These are phyloP conservation scores for Powellomyces hirtus DNA, from an alignment of 192 early-diverging fungal species.

Conservation along the genomic window DNA sequence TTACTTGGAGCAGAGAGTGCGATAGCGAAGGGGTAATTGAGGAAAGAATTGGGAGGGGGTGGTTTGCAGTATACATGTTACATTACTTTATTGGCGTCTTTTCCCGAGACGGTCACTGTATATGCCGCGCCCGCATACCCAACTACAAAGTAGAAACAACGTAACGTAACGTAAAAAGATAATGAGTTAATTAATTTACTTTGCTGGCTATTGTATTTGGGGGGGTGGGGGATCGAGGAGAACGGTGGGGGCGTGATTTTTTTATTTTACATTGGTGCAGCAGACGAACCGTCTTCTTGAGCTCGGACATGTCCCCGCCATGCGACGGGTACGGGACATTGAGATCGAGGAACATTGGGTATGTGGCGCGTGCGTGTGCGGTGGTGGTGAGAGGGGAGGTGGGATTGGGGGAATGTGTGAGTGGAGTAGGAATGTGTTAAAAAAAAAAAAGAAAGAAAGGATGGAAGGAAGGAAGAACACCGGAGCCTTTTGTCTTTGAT, in stretches of 20 bases:
- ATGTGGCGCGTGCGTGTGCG: too few relatives aligned
- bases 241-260: neutral
- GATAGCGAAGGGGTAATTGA: too few relatives aligned
- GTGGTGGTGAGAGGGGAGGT: too few relatives aligned
- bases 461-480: too few relatives aligned
- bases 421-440: too few relatives aligned
- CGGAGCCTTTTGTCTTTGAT: too few relatives aligned
- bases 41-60: neutral
- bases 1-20: too few relatives aligned
- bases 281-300: constrained; percentile 19
- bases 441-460: too few relatives aligned
- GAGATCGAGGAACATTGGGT: constrained; percentile 42
- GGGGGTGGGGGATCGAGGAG: too few relatives aligned
- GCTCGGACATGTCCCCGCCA: constrained; percentile 13
- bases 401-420: too few relatives aligned
- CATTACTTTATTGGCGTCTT: constrained; percentile 29
- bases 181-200: neutral
- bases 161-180: too few relatives aligned
- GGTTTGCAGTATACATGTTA: neutral
- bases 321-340: constrained; percentile 23
- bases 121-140: constrained; percentile 59
- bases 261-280: constrained; percentile 27
- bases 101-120: constrained; percentile 49
- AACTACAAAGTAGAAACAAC: too few relatives aligned
- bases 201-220: neutral